Conservation (phyloP, 306 rosid genomes). For the Casuarina cunninghamiana region DNA sequence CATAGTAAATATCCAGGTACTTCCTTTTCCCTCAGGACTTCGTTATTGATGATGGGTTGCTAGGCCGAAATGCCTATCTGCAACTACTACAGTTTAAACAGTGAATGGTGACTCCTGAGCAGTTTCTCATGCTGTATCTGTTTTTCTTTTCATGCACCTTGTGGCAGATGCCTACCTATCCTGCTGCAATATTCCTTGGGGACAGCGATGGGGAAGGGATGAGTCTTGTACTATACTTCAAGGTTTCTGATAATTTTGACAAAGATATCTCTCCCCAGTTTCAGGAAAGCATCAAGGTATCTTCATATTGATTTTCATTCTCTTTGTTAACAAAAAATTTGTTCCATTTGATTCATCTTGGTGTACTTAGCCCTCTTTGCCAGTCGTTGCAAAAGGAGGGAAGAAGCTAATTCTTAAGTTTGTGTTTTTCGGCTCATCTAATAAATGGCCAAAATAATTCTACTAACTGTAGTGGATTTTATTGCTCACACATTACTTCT, state of each 20-base stretch:
- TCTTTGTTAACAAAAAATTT: background rate
- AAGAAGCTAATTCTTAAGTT: background rate
- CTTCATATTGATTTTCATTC: background rate
- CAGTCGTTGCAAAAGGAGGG: background rate
- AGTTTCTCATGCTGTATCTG: constrained; percentile 27
- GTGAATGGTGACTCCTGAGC: constrained; percentile 6
- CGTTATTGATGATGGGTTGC: background rate
- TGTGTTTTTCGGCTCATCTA: background rate
- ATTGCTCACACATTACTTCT: background rate
- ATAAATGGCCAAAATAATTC: background rate
- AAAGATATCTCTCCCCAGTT: constrained; percentile 66
- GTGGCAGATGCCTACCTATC: constrained; percentile 88
- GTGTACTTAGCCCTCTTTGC: background rate
- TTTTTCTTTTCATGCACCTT: constrained; percentile 17
- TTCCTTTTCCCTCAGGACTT: background rate
- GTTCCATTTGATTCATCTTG: constrained; percentile 7
- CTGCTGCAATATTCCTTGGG: constrained; percentile 86
- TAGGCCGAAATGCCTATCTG: background rate
- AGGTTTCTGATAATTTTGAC: constrained; percentile 63
- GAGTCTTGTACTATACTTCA: constrained; percentile 84
- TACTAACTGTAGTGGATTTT: background rate
- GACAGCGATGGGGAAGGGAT: constrained; percentile 90
- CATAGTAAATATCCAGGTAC: constrained; percentile 88
- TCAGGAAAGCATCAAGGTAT: constrained; percentile 79
- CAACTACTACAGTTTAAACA: background rate